Conservation (phyloP, 441 rosid species). For the Lepidium campestre region DNA sequence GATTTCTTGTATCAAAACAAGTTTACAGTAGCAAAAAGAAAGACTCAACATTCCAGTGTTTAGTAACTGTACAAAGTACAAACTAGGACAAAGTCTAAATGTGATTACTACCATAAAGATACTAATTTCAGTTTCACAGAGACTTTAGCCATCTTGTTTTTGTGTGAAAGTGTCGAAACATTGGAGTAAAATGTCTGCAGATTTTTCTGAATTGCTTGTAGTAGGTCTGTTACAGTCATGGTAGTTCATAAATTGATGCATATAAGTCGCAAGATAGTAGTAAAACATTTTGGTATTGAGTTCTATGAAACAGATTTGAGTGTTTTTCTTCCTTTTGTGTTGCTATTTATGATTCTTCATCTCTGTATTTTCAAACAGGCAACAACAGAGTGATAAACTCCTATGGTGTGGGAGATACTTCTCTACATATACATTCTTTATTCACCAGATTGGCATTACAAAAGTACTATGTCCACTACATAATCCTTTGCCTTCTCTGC, state of each 20-base stretch:
- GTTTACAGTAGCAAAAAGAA: no score
- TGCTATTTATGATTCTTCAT: background rate
- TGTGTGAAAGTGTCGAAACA: background rate
- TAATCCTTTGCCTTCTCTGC: constrained; percentile 76
- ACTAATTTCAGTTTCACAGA: no score
- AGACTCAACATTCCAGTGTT: no score
- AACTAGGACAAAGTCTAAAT: no score
- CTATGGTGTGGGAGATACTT: constrained; percentile 97
- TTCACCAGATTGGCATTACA: constrained; percentile 97
- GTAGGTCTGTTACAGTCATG: background rate
- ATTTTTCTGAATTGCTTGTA: background rate
- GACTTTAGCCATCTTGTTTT: no score
- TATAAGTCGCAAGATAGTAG: no score
- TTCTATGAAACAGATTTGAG: no score
- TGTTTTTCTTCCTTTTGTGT: no score
- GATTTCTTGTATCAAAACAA: no score
- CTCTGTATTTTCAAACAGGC: constrained; percentile 39
- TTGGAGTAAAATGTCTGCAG: background rate
- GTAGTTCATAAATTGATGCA: background rate
- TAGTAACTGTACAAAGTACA: no score
- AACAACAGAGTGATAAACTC: constrained; percentile 90
- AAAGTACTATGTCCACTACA: constrained; percentile 84
- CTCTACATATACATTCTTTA: constrained; percentile 83
- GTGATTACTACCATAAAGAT: no score
- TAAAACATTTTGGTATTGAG: no score